Evolutionary conservation across 805 yeast genomes (phyloP).

Genomic region (Monosporozyma unispora): DNA sequence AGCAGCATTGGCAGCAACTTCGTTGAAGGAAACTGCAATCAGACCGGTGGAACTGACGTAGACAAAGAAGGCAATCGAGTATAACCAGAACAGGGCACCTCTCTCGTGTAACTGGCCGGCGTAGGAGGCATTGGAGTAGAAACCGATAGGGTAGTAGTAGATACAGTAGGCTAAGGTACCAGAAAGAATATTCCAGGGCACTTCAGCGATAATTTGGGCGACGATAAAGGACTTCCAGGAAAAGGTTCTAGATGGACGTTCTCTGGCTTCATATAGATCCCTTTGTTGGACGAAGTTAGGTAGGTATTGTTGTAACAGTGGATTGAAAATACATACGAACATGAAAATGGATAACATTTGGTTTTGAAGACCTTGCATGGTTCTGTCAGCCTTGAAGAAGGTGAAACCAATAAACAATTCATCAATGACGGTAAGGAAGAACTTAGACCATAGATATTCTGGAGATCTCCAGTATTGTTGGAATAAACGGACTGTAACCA

Average conservation of each 20-base stretch:
- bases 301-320: slow-evolving; percentile 52
- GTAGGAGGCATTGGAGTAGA: slow-evolving; percentile 50
- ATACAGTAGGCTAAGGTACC: slow-evolving; percentile 58
- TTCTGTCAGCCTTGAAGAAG: slow-evolving; percentile 56
- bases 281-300: slow-evolving; percentile 56
- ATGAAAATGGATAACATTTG: slow-evolving; percentile 73
- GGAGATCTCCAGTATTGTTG: slow-evolving; percentile 66
- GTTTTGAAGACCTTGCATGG: slow-evolving; percentile 68
- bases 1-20: slow-evolving; percentile 55
- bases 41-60: slow-evolving; percentile 53
- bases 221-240: slow-evolving; percentile 54
- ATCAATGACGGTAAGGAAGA: slow-evolving; percentile 43
- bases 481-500: slow-evolving; percentile 48
- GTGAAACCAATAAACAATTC: slow-evolving; percentile 68
- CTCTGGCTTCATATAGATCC: slow-evolving; percentile 62
- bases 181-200: slow-evolving; percentile 52
- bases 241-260: slow-evolving; percentile 63
- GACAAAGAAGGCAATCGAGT: slow-evolving; percentile 39
- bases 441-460: slow-evolving; percentile 51
- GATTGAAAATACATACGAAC: slow-evolving; percentile 49
- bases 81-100: slow-evolving; percentile 50
- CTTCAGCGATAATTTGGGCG: slow-evolving; percentile 55
- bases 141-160: slow-evolving; percentile 67
- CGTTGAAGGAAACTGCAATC: slow-evolving; percentile 48
- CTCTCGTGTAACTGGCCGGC: slow-evolving; percentile 41